phyloP scores from a whole-genome alignment of 306 rosid species.

The Cicer arietinum region DNA sequence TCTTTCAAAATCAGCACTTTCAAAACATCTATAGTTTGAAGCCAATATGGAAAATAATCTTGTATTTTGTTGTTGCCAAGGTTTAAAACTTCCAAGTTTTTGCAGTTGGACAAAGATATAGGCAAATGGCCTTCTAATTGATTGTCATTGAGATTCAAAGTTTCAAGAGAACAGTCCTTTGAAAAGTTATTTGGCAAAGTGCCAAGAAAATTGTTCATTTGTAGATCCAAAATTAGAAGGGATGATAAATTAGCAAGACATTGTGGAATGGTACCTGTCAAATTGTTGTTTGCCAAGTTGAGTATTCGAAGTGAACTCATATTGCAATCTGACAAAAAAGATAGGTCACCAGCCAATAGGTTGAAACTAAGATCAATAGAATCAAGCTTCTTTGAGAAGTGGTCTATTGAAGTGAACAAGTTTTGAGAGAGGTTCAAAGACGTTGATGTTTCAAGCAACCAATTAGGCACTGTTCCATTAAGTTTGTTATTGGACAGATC shows the following conservation, averaged over 20 bases:
- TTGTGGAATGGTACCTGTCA: slow-evolving; percentile 32
- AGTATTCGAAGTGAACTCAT: background rate
- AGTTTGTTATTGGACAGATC: background rate
- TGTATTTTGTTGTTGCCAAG: slow-evolving; percentile 46
- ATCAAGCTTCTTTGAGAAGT: too few species aligned
- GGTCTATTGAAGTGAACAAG: slow-evolving; percentile 2
- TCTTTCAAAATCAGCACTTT: slow-evolving; percentile 40
- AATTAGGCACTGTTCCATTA: background rate
- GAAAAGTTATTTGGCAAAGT: slow-evolving; percentile 15
- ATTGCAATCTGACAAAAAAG: slow-evolving; percentile 5
- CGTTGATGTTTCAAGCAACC: background rate
- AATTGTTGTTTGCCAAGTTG: slow-evolving; percentile 12
- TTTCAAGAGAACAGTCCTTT: accelerated
- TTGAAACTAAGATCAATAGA: slow-evolving; percentile 27
- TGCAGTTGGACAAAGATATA: slow-evolving; percentile 32
- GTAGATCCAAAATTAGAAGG: slow-evolving; percentile 37
- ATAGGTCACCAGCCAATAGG: slow-evolving; percentile 4
- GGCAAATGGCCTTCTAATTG: slow-evolving; percentile 47
- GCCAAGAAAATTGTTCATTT: slow-evolving; percentile 38
- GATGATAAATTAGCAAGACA: slow-evolving; percentile 17
- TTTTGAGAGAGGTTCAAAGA: slow-evolving; percentile 35
- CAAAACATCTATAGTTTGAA: slow-evolving; percentile 35
- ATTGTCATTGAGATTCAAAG: slow-evolving; percentile 41
- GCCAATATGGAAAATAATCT: slow-evolving; percentile 49
- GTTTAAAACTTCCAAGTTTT: slow-evolving; percentile 20